Conservation (phyloP, 352 stramenopile species). For the Phytophthora sojae region DNA sequence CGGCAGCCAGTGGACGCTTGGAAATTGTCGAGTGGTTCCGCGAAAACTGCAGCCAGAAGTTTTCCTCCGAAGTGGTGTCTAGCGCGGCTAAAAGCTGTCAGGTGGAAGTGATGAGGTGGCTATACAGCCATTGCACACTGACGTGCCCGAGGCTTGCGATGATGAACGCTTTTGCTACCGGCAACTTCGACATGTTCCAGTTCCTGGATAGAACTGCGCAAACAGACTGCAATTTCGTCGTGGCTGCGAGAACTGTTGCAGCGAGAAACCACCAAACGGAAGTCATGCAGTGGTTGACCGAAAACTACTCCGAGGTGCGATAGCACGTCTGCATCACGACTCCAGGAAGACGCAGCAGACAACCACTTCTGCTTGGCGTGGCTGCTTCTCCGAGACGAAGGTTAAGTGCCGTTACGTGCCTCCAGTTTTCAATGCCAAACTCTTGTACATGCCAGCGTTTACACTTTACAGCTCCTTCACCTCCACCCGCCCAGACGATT, state of each 20-base stretch:
- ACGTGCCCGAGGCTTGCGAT: conserved; percentile 5
- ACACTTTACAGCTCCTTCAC: conserved; percentile 20
- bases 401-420: neutral
- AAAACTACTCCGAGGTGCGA: conserved; percentile 28
- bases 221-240: conserved; percentile 4
- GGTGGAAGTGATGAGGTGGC: conserved; percentile 14
- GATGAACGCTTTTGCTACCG: conserved; percentile 8
- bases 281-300: conserved; percentile 22
- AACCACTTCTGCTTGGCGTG: neutral
- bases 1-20: conserved; percentile 13
- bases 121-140: neutral
- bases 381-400: neutral
- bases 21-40: conserved; percentile 17
- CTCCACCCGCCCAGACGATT: conserved; percentile 54
- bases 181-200: conserved; percentile 25
- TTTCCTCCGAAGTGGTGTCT: conserved; percentile 5
- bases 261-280: conserved; percentile 16
- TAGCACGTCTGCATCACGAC: conserved; percentile 10
- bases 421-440: conserved; percentile 1
- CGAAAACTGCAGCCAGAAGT: conserved; percentile 5
- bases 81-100: conserved; percentile 14
- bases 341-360: no score
- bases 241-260: conserved; percentile 5
- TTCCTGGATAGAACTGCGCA: conserved; percentile 10
- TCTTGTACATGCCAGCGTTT: conserved; percentile 10